Evolutionary conservation across 306 rosid species (phyloP).

Genomic region (Prunus mira): DNA sequence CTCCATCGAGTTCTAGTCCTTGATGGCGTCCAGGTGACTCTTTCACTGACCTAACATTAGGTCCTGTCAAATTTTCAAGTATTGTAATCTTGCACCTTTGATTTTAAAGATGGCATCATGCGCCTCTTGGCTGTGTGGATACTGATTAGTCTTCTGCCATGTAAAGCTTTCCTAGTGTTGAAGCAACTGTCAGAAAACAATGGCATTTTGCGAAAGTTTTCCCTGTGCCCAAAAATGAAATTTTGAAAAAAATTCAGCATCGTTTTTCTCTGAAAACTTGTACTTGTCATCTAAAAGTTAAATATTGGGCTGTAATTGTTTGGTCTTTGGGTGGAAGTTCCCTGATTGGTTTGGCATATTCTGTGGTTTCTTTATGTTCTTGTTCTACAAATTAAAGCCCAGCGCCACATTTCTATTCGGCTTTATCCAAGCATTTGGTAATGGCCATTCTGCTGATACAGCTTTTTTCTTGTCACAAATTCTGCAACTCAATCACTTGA

Average conservation of each 20-base stretch:
- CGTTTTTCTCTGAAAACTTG: background rate
- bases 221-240: background rate
- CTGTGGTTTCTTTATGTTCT: background rate
- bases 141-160: background rate
- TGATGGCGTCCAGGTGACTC: conserved; percentile 80
- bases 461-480: background rate
- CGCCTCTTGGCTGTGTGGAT: background rate
- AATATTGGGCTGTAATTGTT: background rate
- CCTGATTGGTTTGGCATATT: background rate
- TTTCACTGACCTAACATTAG: conserved; percentile 5
- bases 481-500: background rate
- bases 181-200: background rate
- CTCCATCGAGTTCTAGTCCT: conserved; percentile 77
- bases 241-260: background rate
- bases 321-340: background rate
- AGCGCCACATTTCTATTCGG: background rate
- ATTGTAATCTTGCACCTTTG: background rate
- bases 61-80: conserved; percentile 5
- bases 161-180: conserved; percentile 2
- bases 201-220: too few species aligned
- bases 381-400: background rate
- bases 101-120: background rate
- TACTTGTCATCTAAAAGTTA: background rate
- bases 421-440: conserved; percentile 1
- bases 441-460: background rate